phyloP scores from a whole-genome alignment of 2,329 filamentous ascomycete genomes.

The Aspergillus fijiensis region DNA sequence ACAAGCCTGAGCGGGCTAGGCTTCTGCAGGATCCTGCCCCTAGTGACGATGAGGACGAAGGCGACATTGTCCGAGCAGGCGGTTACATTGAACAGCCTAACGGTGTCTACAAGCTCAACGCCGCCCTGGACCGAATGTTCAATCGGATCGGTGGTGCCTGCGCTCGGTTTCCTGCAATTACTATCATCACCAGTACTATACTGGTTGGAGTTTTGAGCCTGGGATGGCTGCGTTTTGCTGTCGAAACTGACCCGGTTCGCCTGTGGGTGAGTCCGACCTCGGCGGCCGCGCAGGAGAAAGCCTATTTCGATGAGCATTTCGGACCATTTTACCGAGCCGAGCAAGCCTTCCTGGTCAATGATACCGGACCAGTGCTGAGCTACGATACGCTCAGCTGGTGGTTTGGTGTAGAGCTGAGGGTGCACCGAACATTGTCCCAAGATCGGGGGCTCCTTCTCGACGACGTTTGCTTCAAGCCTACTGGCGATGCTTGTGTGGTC shows the following conservation, averaged over 20 bases:
- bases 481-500: constrained; percentile 82
- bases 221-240: constrained; percentile 83
- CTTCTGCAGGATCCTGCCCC: constrained; percentile 79
- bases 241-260: constrained; percentile 85
- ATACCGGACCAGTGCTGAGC: constrained; percentile 79
- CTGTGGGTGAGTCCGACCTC: constrained; percentile 97
- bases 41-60: constrained; percentile 93
- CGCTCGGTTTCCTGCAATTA: constrained; percentile 79
- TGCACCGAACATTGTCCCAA: constrained; percentile 69
- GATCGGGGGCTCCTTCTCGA: constrained; percentile 68
- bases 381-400: constrained; percentile 92
- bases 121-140: constrained; percentile 76
- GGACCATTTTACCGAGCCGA: constrained; percentile 94
- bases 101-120: constrained; percentile 79
- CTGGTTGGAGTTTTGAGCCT: constrained; percentile 76
- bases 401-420: constrained; percentile 81
- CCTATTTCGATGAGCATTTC: constrained; percentile 89
- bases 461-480: constrained; percentile 93
- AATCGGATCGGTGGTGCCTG: constrained; percentile 75
- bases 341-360: constrained; percentile 91
- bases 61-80: constrained; percentile 73
- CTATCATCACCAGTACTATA: constrained; percentile 73
- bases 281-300: constrained; percentile 85
- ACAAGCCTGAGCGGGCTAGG: constrained; percentile 78
- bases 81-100: constrained; percentile 77